Base-by-base conservation (phyloP, 352 stramenopile genomes). In the Thraustochytrium striatum region DNA sequence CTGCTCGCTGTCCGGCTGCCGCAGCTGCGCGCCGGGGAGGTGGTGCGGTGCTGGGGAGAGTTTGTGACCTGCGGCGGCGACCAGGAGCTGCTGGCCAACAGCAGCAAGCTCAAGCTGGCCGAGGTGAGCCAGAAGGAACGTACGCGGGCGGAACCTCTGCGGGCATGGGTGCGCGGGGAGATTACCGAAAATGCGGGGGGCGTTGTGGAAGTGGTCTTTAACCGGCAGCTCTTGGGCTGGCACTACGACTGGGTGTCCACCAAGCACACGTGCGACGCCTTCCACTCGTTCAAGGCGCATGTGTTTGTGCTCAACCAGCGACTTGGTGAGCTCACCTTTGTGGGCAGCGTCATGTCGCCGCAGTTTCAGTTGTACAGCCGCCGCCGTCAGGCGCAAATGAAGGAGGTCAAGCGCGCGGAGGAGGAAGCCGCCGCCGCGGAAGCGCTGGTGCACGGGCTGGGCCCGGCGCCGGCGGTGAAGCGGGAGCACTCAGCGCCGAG, bases 221-320 rank as follows among this genome's bases (percentile, higher is more conserved):
- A 80, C 41, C 36, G 58, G 19, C 38, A 47, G n/a, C 55, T 72
- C 5, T 35, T 72, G 19, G 70, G 70, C n/a, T 80, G 70, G 70
- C 55, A 80, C 41, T 80, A 80, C 36, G 58, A 47, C 7, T 80
- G 70, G 70, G 58, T 73, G 13, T 69, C 70, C 5, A 80, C 28
- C 36, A 75, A 72, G 41, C 70, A 80, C 58, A 80, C 70, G 9
- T 75, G 65, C 50, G 65, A 75, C 1, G 65, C 65, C 32, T 55
- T 75, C 30, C 65, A 75, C 47, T 62, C 32, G 41, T 75, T 75
- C 32, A 75, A 75, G 52, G 65, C 52, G 35, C 44, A 61, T 43
- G 30, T 75, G 16, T 75, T 75, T 32, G 65, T 61, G 28, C 65
- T 75, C n/a, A 38, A 75, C 50, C 39, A 72, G 50, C 5, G 41